phyloP scores from a whole-genome alignment of 2,329 filamentous ascomycete species.

The Fusarium floridanum region DNA sequence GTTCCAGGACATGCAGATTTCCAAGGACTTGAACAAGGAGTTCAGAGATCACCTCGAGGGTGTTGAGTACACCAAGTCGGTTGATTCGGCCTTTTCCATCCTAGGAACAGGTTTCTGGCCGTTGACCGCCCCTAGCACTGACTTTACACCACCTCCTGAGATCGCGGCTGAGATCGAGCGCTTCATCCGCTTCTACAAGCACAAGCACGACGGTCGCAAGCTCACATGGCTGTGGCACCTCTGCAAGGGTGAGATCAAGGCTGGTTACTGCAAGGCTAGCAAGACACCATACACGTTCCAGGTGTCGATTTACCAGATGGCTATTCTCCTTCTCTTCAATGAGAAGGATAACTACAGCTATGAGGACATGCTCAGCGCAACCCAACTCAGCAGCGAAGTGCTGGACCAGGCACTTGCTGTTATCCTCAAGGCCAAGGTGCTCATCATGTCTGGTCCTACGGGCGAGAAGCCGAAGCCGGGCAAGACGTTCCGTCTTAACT shows the following conservation, averaged over 20 bases:
- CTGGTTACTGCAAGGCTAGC: slow-evolving; percentile 88
- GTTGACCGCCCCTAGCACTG: slow-evolving; percentile 85
- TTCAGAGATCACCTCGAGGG: slow-evolving; percentile 82
- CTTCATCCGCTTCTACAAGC: slow-evolving; percentile 91
- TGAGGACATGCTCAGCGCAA: slow-evolving; percentile 86
- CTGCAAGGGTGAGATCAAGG: slow-evolving; percentile 96
- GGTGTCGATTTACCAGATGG: slow-evolving; percentile 98
- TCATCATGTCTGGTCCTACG: slow-evolving; percentile 77
- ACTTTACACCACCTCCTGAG: slow-evolving; percentile 88
- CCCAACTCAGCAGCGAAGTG: slow-evolving; percentile 82
- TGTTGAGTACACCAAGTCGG: slow-evolving; percentile 71
- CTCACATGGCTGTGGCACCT: slow-evolving; percentile 98
- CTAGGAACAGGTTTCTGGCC: slow-evolving; percentile 99
- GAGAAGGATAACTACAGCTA: slow-evolving; percentile 88
- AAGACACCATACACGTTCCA: slow-evolving; percentile 97
- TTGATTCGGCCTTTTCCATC: slow-evolving; percentile 91
- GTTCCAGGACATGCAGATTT: slow-evolving; percentile 99
- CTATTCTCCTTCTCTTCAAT: slow-evolving; percentile 93
- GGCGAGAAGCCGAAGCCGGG: slow-evolving; percentile 80
- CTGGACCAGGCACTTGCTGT: slow-evolving; percentile 89
- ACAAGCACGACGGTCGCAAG: slow-evolving; percentile 97
- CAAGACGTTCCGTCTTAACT: slow-evolving; percentile 87
- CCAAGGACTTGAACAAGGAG: slow-evolving; percentile 92
- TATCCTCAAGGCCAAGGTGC: slow-evolving; percentile 92
- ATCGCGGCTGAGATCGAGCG: slow-evolving; percentile 90